Evolutionary conservation across 2,329 filamentous ascomycete species (phyloP).

Genomic region (Xylariomycetidae sp.): DNA sequence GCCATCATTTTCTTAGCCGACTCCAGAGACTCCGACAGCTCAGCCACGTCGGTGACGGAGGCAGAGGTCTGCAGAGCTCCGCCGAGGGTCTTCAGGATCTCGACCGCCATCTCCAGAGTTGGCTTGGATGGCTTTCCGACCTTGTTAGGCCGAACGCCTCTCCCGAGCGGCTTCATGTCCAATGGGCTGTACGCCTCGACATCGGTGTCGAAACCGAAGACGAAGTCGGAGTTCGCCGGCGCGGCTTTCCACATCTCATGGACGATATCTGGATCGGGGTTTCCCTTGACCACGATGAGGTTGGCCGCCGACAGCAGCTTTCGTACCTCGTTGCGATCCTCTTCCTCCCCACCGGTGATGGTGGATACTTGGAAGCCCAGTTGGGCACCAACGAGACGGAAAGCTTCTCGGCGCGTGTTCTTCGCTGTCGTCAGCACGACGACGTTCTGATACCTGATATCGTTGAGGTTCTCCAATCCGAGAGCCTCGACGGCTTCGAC

Average conservation of each 20-base stretch:
- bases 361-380: conserved; percentile 4
- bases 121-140: not conserved
- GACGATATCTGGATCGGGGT: not conserved
- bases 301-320: not conserved
- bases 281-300: not conserved
- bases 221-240: conserved; percentile 2
- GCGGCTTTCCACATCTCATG: conserved; percentile 1
- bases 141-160: not conserved
- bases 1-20: not conserved
- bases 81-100: conserved; percentile 1
- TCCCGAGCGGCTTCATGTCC: conserved; percentile 2
- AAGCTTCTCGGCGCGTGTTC: not conserved
- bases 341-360: not conserved
- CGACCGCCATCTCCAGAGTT: not conserved
- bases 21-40: conserved; percentile 3
- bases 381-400: not conserved
- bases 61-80: not conserved
- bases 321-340: not conserved
- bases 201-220: conserved; percentile 3
- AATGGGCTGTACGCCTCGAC: conserved; percentile 1
- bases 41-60: not conserved
- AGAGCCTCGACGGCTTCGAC: conserved; percentile 1
- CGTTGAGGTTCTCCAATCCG: not conserved
- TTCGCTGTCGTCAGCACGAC: not conserved
- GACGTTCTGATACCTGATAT: conserved; percentile 1